Evolutionary conservation across 331 rosid genomes (phyloP), one percentile per base, ranked within the genome.

Genomic region (Arachis monticola): DNA sequence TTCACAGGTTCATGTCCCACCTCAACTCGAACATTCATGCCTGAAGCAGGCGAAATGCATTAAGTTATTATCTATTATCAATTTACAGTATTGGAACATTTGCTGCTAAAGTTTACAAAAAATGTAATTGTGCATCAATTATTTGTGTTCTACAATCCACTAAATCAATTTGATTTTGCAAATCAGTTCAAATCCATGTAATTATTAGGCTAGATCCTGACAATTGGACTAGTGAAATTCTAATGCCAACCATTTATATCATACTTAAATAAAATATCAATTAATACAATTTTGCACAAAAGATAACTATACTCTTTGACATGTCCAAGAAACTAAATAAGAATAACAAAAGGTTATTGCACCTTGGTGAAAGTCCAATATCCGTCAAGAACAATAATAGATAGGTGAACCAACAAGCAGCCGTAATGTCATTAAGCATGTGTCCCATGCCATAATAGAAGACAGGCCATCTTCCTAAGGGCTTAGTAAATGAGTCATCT

Each of bases 361-460:
- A 94, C 97, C 96, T 88, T 5, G 97, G 88, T 60, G 99, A 91
- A 59, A 91, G 84, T 55, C 99, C 99, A 69, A 91, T 94, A n/a
- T 94, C 96, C 4, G 93, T 85, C 88, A 94, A 81, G 89, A 91
- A 94, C 79, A 94, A 74, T 51, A 94, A 83, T 30, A 92, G 90
- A 79, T 94, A 94, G 41, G 99, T 94, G 81, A 94, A 94, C 99
- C 99, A 94, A 77, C 99, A 94, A 61, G 97, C 84, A 69, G 99
- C 86, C 42, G 99, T 94, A 67, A 94, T 91, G 88, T 94, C 99
- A 71, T 94, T 94, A 76, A 94, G 97, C 99, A 94, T 94, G 79
- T 94, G 99, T 10, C 99, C 99, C 84, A 88, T 80, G 68, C 97
- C 99, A 80, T 91, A 94, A 67, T 81, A 91, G 74, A 92, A 69